Base-by-base conservation (phyloP, 208 protist genomes). In the Leishmania amazonensis region DNA sequence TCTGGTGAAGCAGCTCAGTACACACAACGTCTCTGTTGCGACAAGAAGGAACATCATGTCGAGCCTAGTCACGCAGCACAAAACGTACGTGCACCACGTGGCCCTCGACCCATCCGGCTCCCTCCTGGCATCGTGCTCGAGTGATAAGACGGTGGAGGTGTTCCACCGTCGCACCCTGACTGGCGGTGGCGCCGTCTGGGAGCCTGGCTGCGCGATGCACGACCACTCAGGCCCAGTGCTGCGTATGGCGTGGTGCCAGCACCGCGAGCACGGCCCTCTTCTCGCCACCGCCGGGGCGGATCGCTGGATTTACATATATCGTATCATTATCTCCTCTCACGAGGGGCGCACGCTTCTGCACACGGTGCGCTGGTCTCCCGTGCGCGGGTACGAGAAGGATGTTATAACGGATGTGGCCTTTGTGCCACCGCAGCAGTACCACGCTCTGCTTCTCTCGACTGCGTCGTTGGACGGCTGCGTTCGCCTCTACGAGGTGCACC, bases 401-500 rank as follows among this genome's bases (percentile, higher is more conserved):
- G 93, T 89, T 67, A 96, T 96, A 83, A 98, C 93, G 5, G 93
- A 96, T 81, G 89, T 98, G 49, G 92, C 95, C 49, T 98, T 98
- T 83, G 83, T 96, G 68, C 95, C 93, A 31, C 93, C 92, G 28
- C 89, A 92, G 78, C 91, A 96, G 83, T 91, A 94, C 71, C 89
- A 93, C 80, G 89, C 93, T 45, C 78, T 95, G 76, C 87, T 96
- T 40, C 87, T 98, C 42, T 96, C 93, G 40, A 97, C 95, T 21
- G 93, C 95, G 58, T 96, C 95, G 2, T 83, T 98, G 31, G 95
- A 98, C 76, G 95, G 95, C 53, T 93, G 84, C 49, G 91, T 98
- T 79, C 90, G 95, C 51, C 80, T 98, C 42, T 98, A 98, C 87
- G 93, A 98, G 70, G 90, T 97, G 17, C 85, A 94, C 24, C 90